Evolutionary conservation across 192 early-diverging fungal species (phyloP), one percentile per base, ranked within the genome.

Genomic region (Chytriomyces hyalinus): DNA sequence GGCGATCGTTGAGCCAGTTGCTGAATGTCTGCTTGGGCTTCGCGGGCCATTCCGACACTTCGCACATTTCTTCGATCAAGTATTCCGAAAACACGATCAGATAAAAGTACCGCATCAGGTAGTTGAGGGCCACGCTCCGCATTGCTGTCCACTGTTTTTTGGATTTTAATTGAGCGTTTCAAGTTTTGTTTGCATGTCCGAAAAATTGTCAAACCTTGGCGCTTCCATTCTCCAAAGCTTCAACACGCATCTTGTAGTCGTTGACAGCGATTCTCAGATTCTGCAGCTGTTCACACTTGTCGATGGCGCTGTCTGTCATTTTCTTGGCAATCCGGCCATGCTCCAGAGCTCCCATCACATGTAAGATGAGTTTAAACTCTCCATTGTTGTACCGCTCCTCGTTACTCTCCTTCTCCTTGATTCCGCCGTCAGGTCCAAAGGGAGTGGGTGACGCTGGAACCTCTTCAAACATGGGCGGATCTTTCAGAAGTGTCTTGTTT

Each of bases 71-170:
- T 64, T 91, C 90, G 61, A 91, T 74, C 45, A 91, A 65, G 66
- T 91, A 91, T 45, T 87, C 88, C 6, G 90, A 89, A 86, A 91
- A 91, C 6, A 87, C 86, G 63, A 91, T 87, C 59, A 91, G 73
- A 63, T 88, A 91, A 62, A 91, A 89, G 73, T 91, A 91, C 11
- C 90, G 83, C 8, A 89, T 80, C 8, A 91, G 80, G 65, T 91
- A 91, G 79, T 91, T 91, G 9, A 84, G 48, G 48, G 78, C 84
- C 7, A 84, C 86, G 15, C 84, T 78, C 9, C 64, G 61, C 66
- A 84, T 57, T 26, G 61, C 70, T 2, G 49, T 63, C 75, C 80
- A 84, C 83, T 89, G 80, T 36, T 36, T 36, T 36, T 36, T 36
- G 0, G 24, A 26, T 26, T 26, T 26, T 0, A 26, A 26, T 36